Base-by-base conservation (phyloP, 2,329 filamentous ascomycete species). In the Epichloe brachyelytri region DNA sequence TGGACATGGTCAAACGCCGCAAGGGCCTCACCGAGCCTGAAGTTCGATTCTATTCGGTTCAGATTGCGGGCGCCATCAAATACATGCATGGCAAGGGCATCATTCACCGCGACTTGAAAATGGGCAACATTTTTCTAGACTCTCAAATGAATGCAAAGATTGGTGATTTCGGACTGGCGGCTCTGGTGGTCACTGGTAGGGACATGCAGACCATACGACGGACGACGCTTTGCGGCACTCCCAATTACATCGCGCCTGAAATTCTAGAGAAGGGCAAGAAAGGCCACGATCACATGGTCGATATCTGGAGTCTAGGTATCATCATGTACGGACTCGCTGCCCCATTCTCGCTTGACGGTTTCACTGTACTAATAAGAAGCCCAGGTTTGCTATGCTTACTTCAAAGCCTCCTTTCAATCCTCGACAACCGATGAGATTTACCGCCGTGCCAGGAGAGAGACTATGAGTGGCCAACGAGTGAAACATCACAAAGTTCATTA, bases 181-280 rank as follows among this genome's bases (percentile, higher is more conserved):
- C 94, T 30, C 75, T 98, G 59, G 75, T 97, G 51, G 83, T 97
- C 43, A 94, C 90, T 10, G 88, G 91, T 63, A 89, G 85, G 65
- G 93, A 98, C 62, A 87, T 88, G 78, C 83, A 83, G 66, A 88
- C 80, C 54, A 82, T 82, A 60, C 82, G 93, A 56, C 80, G 94
- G 61, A 96, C 88, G 26, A 98, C 93, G 6, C 80, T 98, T 53
- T 98, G 93, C 60, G 93, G 93, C 53, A 98, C 93, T 4, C 93
- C 93, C 2, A 98, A 98, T 67, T 98, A 98, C 65, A 95, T 98
- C 59, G 93, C 93, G 0, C 93, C 93, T 0, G 93, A 98, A 63
- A 95, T 98, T 55, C 71, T 98, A 48, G 88, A 95, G 63, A 95
- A 93, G 73, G 88, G 86, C 36, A 93, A 88, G 63, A 88, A 91